Conservation (phyloP, 352 stramenopile species). For the Globisporangium orthogonon region DNA sequence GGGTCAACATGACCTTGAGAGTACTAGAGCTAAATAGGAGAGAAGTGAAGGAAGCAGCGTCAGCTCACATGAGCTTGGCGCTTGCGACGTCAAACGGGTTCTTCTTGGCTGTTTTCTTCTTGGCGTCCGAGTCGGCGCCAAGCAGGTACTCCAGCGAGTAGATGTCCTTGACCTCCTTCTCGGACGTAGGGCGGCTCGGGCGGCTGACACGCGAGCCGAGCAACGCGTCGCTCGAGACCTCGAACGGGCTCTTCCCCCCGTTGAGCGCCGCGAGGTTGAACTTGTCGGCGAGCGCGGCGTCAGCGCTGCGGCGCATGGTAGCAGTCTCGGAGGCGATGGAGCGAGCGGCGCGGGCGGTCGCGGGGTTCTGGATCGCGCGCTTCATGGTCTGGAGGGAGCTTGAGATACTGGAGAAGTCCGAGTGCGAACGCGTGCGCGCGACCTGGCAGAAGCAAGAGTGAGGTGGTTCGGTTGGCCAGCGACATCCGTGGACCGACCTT, state of each 20-base stretch:
- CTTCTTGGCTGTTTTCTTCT: slow-evolving; percentile 17
- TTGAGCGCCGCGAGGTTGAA: slow-evolving; percentile 64
- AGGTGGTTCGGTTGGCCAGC: no score
- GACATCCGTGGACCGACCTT: no score
- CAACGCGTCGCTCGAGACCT: slow-evolving; percentile 50
- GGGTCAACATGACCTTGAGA: neutral
- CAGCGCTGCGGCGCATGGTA: slow-evolving; percentile 8
- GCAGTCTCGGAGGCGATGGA: slow-evolving; percentile 7
- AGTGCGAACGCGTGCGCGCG: no score
- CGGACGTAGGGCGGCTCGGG: slow-evolving; percentile 23
- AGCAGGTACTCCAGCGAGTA: slow-evolving; percentile 70
- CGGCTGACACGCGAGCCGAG: neutral
- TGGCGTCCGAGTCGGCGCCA: slow-evolving; percentile 14
- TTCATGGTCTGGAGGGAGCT: slow-evolving; percentile 3
- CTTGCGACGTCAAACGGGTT: slow-evolving; percentile 63
- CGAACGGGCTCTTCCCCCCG: slow-evolving; percentile 61
- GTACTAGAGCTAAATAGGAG: slow-evolving; percentile 4
- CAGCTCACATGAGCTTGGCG: slow-evolving; percentile 55
- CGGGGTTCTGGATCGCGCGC: slow-evolving; percentile 10
- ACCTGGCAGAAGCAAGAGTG: no score
- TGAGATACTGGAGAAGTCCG: neutral
- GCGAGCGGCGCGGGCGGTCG: slow-evolving; percentile 3
- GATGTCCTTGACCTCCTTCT: slow-evolving; percentile 39
- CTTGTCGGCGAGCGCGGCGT: slow-evolving; percentile 35
- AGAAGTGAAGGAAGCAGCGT: neutral